These are phyloP conservation scores for Cyclotella choctawhatcheeana DNA, from an alignment of 108 stramenopile genomes.

Conservation along the genomic window DNA sequence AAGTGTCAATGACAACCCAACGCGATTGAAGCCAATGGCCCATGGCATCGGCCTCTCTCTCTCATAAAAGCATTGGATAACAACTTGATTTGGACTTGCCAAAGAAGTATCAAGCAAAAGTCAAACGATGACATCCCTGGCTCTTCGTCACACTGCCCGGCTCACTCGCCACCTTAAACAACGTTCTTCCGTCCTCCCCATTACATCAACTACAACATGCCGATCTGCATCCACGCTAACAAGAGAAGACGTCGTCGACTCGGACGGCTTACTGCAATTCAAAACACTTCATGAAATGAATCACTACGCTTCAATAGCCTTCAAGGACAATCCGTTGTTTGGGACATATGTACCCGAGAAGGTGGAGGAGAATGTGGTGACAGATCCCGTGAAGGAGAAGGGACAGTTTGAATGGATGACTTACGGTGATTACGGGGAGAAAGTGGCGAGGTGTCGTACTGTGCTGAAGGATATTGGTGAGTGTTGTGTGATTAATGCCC, in stretches of 20 bases:
- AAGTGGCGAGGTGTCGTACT: slow-evolving; percentile 66
- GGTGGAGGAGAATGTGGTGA: slow-evolving; percentile 40
- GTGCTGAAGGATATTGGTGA: slow-evolving; percentile 84
- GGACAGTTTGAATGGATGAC: slow-evolving; percentile 78
- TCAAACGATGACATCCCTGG: slow-evolving; percentile 25
- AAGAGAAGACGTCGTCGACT: slow-evolving; percentile 66
- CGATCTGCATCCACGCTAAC: slow-evolving; percentile 30
- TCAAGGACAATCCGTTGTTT: slow-evolving; percentile 68
- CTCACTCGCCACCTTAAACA: slow-evolving; percentile 14
- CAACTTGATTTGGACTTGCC: neutral
- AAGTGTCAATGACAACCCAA: slow-evolving; percentile 12
- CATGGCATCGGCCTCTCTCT: neutral
- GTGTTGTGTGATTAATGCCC: slow-evolving; percentile 14
- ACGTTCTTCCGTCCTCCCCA: neutral
- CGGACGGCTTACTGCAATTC: slow-evolving; percentile 61
- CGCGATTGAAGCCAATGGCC: neutral
- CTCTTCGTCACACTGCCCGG: slow-evolving; percentile 38
- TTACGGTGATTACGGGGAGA: slow-evolving; percentile 69
- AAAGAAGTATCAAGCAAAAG: neutral
- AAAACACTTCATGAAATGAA: slow-evolving; percentile 85
- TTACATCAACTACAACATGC: slow-evolving; percentile 3
- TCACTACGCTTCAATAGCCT: slow-evolving; percentile 61
- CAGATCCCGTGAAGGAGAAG: slow-evolving; percentile 33
- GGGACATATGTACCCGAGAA: slow-evolving; percentile 62
- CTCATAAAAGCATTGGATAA: neutral